Percentiles rank a stretch among this genome's conserved stretches.
Conservation (phyloP, 2,329 filamentous ascomycete genomes). For the Fusarium sulawesiense region DNA sequence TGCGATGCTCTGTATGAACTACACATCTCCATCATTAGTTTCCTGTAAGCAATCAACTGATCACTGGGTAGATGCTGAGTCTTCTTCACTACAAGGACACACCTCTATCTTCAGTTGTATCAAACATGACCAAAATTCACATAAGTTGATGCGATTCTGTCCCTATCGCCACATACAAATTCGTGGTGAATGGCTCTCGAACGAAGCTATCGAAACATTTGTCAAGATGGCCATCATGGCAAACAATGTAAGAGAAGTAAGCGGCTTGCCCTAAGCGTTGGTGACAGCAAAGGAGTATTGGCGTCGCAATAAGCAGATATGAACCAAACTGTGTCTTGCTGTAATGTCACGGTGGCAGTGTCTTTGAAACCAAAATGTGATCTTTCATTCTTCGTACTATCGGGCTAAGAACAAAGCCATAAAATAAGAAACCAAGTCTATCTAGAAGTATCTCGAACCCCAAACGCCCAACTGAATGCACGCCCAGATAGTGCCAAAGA, state of each 20-base stretch:
- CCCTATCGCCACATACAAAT: not conserved
- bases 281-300: not conserved
- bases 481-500: constrained; percentile 37
- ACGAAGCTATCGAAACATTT: not conserved
- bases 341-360: not conserved
- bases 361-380: constrained; percentile 13
- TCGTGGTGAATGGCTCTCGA: not conserved
- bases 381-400: constrained; percentile 40
- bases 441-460: constrained; percentile 38
- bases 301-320: not conserved
- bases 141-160: not conserved
- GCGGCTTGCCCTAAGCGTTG: not conserved
- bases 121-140: not conserved
- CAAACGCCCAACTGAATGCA: constrained; percentile 47
- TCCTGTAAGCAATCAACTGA: not conserved
- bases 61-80: not conserved
- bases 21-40: not conserved
- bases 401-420: constrained; percentile 26
- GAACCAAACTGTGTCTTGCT: not conserved
- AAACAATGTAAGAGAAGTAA: not conserved
- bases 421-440: constrained; percentile 33
- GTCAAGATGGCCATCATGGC: not conserved
- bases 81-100: not conserved
- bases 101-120: no score
- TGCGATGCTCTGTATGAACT: not conserved